These are phyloP conservation scores for Teratosphaeria viscida DNA, from an alignment of 2,329 filamentous ascomycete species.

Conservation along the genomic window DNA sequence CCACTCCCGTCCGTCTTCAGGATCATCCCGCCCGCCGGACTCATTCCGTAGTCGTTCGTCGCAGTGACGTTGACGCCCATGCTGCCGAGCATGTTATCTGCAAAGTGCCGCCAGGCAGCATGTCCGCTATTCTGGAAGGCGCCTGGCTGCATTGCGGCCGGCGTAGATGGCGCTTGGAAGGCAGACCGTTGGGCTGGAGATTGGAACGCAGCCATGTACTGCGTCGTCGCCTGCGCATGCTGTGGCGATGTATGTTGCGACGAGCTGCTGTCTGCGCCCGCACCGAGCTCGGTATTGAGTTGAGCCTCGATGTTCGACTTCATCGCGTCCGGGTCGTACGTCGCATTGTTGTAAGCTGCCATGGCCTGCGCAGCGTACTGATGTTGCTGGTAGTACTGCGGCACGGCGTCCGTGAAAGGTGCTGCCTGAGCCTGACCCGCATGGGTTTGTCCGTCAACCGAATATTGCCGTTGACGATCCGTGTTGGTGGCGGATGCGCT, in stretches of 20 bases:
- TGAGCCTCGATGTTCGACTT: constrained; percentile 3
- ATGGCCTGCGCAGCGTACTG: background rate
- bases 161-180: background rate
- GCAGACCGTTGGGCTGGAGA: background rate
- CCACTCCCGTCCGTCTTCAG: background rate
- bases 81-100: constrained; percentile 13
- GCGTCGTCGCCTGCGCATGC: constrained; percentile 1
- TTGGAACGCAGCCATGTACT: background rate
- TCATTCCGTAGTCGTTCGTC: background rate
- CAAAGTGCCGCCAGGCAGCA: constrained; percentile 19
- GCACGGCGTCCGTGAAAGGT: background rate
- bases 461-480: background rate
- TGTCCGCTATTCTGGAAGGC: constrained; percentile 7
- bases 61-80: background rate
- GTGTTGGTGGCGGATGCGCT: background rate
- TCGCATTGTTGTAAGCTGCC: constrained; percentile 1
- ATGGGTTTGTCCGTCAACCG: background rate
- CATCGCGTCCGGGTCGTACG: constrained; percentile 1
- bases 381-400: background rate
- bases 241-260: background rate
- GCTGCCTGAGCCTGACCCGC: background rate
- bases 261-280: background rate
- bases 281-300: background rate
- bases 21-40: background rate
- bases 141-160: background rate